Conservation (phyloP, 805 yeast genomes). For the Candida michaelii region DNA sequence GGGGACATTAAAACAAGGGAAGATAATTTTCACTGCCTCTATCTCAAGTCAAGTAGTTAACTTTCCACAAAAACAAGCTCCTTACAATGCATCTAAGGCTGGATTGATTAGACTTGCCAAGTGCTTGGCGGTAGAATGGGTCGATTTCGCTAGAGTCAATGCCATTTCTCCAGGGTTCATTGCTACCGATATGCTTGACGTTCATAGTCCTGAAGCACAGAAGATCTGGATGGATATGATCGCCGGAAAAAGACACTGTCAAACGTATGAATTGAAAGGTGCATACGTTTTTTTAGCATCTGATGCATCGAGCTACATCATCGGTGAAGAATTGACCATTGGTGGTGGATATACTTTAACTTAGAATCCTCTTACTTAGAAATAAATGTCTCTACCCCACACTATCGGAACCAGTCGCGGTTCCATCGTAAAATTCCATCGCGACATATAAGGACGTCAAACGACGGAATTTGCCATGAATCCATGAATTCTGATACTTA, state of each 20-base stretch:
- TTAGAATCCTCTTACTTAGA: slow-evolving; percentile 1
- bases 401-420: no score
- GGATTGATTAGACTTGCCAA: slow-evolving; percentile 72
- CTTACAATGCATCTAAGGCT: slow-evolving; percentile 85
- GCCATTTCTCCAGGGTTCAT: slow-evolving; percentile 83
- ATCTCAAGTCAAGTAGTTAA: slow-evolving; percentile 87
- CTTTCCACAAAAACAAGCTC: slow-evolving; percentile 82
- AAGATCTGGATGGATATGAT: slow-evolving; percentile 39
- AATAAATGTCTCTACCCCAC: slow-evolving; percentile 1
- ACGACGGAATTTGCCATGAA: not conserved
- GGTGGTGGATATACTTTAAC: slow-evolving; percentile 71
- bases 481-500: slow-evolving; percentile 1
- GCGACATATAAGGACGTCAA: not conserved
- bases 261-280: slow-evolving; percentile 72
- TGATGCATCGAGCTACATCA: slow-evolving; percentile 74
- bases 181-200: slow-evolving; percentile 59
- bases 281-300: slow-evolving; percentile 78
- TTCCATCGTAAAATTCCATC: no score
- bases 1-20: slow-evolving; percentile 23
- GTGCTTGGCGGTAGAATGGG: slow-evolving; percentile 88
- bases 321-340: slow-evolving; percentile 72
- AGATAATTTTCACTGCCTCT: slow-evolving; percentile 67
- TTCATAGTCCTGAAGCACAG: slow-evolving; percentile 35
- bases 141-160: slow-evolving; percentile 77
- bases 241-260: slow-evolving; percentile 76